Evolutionary conservation across 2,329 filamentous ascomycete genomes (phyloP).

Genomic region (Sarocladiaceae sp.): DNA sequence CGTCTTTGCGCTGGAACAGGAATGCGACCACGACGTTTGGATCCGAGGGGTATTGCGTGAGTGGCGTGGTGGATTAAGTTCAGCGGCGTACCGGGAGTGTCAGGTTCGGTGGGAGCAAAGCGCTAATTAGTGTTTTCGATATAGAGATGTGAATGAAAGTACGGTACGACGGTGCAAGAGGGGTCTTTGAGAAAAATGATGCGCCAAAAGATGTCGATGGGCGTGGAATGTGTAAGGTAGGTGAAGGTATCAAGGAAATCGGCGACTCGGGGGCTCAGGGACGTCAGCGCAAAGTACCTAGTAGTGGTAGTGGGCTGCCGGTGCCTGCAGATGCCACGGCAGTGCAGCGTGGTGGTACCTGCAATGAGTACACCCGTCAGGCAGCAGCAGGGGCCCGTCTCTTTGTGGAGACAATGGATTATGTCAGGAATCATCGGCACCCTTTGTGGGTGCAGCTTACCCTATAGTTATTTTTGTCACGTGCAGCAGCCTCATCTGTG

Average conservation of each 20-base stretch:
- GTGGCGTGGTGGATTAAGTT: slow-evolving; percentile 7
- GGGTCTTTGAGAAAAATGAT: neutral
- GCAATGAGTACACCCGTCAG: no score
- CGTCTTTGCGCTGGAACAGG: neutral
- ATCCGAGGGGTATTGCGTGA: slow-evolving; percentile 5
- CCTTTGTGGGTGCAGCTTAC: no score
- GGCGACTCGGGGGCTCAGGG: no score
- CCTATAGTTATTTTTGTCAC: no score
- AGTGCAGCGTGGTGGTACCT: no score
- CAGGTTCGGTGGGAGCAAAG: neutral
- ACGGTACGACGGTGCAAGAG: neutral
- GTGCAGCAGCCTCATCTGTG: no score
- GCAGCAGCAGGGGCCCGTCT: no score
- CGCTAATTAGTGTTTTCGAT: no score
- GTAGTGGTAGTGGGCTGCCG: slow-evolving; percentile 2
- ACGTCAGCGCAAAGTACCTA: neutral
- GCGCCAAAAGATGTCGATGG: neutral
- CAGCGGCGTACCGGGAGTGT: neutral
- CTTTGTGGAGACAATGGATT: no score
- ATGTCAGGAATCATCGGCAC: no score
- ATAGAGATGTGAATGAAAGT: neutral
- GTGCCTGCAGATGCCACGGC: neutral
- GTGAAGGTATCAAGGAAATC: neutral
- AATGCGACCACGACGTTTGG: slow-evolving; percentile 1
- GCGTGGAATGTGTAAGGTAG: neutral